Evolutionary conservation across 176 grass and related monocot genomes (phyloP).

Genomic region (Saccharum spontaneum): DNA sequence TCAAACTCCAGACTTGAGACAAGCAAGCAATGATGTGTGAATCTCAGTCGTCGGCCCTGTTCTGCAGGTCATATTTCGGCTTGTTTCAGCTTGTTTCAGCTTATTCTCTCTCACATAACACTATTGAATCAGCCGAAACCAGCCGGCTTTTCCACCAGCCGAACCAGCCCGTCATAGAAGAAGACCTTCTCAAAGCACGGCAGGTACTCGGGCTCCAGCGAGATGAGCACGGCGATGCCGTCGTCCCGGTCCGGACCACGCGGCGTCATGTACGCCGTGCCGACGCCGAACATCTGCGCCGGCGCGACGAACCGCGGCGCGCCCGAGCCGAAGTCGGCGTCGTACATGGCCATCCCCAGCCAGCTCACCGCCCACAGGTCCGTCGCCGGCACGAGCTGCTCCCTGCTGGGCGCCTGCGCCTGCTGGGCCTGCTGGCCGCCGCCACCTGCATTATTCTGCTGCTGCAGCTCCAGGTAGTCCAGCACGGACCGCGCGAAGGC

Average conservation of each 20-base stretch:
- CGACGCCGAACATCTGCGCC: conserved; percentile 61
- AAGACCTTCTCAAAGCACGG: conserved; percentile 51
- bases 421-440: neutral
- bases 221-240: conserved; percentile 36
- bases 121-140: too few relatives aligned
- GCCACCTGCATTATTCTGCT: neutral
- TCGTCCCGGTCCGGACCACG: conserved; percentile 12
- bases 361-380: conserved; percentile 30
- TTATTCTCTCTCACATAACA: too few relatives aligned
- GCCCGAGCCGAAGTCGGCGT: conserved; percentile 47
- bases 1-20: too few relatives aligned
- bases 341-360: conserved; percentile 43
- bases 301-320: conserved; percentile 41
- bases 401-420: neutral
- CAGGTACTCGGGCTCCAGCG: conserved; percentile 48
- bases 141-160: too few relatives aligned
- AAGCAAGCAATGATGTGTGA: too few relatives aligned
- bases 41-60: too few relatives aligned
- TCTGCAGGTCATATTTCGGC: too few relatives aligned
- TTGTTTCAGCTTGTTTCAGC: too few relatives aligned
- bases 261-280: conserved; percentile 55
- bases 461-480: conserved; percentile 26
- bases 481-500: conserved; percentile 17
- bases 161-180: conserved; percentile 46
- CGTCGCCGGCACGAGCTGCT: neutral